phyloP scores from a whole-genome alignment of 148 eudicot genomes.

The Cornus florida region DNA sequence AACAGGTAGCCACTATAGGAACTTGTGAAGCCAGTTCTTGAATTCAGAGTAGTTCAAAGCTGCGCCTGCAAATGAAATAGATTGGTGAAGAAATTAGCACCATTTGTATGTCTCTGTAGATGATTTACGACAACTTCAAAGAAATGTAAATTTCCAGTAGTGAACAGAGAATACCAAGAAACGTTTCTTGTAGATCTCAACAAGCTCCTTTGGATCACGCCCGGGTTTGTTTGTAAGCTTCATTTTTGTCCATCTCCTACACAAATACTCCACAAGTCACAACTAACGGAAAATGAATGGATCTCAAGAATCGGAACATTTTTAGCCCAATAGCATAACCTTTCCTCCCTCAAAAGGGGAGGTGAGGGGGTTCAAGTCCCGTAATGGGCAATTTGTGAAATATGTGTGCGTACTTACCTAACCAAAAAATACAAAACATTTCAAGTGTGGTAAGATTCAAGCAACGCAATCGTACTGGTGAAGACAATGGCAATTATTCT shows the following conservation, averaged over 20 bases:
- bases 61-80: conserved; percentile 5
- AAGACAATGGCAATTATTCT: conserved; percentile 8
- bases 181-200: conserved; percentile 60
- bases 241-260: conserved; percentile 66
- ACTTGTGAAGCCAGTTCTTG: background rate
- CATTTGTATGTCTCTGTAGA: background rate
- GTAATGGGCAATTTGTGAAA: too few species aligned
- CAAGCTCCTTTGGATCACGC: conserved; percentile 56
- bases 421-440: too few species aligned
- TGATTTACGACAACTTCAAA: background rate
- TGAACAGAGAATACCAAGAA: conserved; percentile 36
- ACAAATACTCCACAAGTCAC: conserved; percentile 2
- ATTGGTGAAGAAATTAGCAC: background rate
- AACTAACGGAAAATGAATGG: background rate
- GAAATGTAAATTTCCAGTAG: background rate
- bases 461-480: too few species aligned
- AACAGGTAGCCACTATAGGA: background rate
- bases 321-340: too few species aligned
- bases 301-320: background rate
- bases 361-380: too few species aligned
- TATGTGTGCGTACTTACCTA: too few species aligned
- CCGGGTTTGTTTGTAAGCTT: conserved; percentile 50
- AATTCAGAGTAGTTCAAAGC: background rate
- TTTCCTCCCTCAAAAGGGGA: too few species aligned
- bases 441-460: too few species aligned